Conservation (phyloP, 768 basidiomycete genomes). For the Agaricus sinodeliciosus region DNA sequence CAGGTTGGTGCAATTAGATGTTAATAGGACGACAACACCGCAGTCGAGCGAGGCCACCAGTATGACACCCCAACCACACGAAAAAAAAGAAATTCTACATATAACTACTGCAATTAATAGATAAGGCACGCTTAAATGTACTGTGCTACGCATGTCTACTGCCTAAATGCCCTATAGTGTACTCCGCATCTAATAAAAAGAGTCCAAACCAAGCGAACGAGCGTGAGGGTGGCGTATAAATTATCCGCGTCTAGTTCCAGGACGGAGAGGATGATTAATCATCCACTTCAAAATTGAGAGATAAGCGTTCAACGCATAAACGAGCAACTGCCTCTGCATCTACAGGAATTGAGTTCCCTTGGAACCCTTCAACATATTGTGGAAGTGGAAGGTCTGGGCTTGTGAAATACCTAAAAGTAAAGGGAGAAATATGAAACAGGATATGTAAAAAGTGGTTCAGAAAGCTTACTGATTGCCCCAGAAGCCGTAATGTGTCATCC, state of each 20-base stretch:
- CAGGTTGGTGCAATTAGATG: no score
- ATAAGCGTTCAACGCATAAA: conserved; percentile 51
- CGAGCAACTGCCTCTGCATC: conserved; percentile 64
- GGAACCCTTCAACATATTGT: conserved; percentile 83
- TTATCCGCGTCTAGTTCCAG: no score
- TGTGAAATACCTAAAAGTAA: conserved; percentile 54
- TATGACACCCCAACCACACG: no score
- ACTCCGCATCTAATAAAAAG: no score
- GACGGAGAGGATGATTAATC: conserved; percentile 29
- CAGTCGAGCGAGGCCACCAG: no score
- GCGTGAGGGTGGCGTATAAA: background rate
- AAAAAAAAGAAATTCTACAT: no score
- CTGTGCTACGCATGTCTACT: no score
- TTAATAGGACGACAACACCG: no score
- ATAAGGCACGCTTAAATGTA: no score
- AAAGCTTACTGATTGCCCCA: conserved; percentile 62
- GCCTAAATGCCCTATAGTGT: no score
- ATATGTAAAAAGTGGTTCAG: background rate
- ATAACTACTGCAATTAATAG: no score
- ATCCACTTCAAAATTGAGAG: conserved; percentile 52
- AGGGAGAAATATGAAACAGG: background rate
- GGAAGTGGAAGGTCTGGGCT: conserved; percentile 63
- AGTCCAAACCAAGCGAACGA: background rate
- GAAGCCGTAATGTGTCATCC: conserved; percentile 80
- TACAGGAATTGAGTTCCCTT: conserved; percentile 79